Evolutionary conservation across 1,139 yeast genomes (phyloP), one percentile per base, ranked within the genome.

Genomic region (Diutina scorzettiae): DNA sequence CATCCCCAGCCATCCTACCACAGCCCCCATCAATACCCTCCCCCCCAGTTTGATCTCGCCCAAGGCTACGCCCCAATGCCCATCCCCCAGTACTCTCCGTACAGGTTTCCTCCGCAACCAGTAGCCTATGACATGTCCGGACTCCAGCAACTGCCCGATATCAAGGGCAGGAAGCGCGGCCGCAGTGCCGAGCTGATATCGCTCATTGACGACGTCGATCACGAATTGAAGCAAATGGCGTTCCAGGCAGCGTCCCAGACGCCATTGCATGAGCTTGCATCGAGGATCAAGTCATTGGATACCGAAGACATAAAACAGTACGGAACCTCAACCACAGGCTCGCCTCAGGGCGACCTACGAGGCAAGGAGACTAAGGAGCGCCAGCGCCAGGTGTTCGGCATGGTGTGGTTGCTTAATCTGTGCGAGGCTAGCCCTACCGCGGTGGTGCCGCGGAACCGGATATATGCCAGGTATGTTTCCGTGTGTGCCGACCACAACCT

Each of bases 371-470:
- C 62, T 5, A 53, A 73, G 41, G 93, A 83, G 50, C 69, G 79
- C 45, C 78, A 77, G 50, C 72, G 85, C 44, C 95, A 84, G 56
- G 64, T 83, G 1, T 83, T 84, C 58, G 95, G 91, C 5, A 73
- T 85, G 73, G 74, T 82, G 1, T 84, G 94, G 86, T 63, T 87
- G 30, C 64, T 80, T 57, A 76, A 78, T 50, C 71, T 78, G 32
- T 85, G 95, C 54, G 80, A 77, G 49, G 56, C 73, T 2, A 66
- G 77, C 27, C 72, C 75, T 5, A 76, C 79, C 2, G 77, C 87
- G 3, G 93, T 81, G 37, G 86, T 87, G 17, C 95, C 95, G 5
- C 64, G 97, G 45, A 84, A 83, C 52, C 64, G 86, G 43, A 78
- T 87, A 20, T 87, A 83, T 58, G 86, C 94, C 12, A 71, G 83